These are phyloP conservation scores for Mortierella sp. DNA, from an alignment of 371 early-diverging fungal species.

Conservation along the genomic window DNA sequence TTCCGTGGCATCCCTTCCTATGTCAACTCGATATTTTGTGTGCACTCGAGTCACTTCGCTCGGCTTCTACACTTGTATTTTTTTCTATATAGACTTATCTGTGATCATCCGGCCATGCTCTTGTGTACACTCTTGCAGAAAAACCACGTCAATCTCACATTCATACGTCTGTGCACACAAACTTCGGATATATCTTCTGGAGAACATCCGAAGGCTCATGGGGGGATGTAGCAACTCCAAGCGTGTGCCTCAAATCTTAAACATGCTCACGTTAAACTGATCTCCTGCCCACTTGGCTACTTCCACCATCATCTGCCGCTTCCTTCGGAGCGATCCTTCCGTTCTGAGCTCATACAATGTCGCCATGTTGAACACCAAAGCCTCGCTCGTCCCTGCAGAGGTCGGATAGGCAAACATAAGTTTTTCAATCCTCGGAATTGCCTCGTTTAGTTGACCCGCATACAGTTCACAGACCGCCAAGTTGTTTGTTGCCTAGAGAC, in stretches of 20 bases:
- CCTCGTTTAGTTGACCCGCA: conserved; percentile 62
- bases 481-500: conserved; percentile 61
- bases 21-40: neutral
- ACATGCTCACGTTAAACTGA: conserved; percentile 60
- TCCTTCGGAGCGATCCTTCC: conserved; percentile 61
- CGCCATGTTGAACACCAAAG: conserved; percentile 68
- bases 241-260: conserved; percentile 46
- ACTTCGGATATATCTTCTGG: neutral
- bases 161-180: no score
- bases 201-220: neutral
- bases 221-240: no score
- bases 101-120: no score
- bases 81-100: no score
- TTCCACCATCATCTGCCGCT: conserved; percentile 63
- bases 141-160: no score
- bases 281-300: conserved; percentile 72
- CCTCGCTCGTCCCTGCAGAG: conserved; percentile 65
- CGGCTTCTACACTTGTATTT: neutral
- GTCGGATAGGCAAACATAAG: conserved; percentile 55
- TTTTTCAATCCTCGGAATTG: conserved; percentile 42
- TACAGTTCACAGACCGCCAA: conserved; percentile 69
- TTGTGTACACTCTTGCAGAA: no score
- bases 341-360: conserved; percentile 69
- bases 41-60: neutral
- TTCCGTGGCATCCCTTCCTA: neutral